Conservation (phyloP, 2,329 filamentous ascomycete genomes). For the Colletotrichum paranaense region DNA sequence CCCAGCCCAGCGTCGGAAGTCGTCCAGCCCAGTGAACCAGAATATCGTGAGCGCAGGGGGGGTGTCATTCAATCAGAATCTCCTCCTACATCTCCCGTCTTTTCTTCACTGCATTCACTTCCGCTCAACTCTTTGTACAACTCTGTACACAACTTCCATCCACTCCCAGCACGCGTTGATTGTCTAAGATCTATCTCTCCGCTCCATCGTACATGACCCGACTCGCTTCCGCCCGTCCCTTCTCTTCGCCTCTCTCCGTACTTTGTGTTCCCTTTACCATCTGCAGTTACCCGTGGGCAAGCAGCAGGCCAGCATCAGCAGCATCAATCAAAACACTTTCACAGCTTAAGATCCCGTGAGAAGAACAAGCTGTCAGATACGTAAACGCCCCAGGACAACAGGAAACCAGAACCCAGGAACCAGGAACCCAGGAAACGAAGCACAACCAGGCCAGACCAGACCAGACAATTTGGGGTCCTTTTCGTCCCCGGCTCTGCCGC, state of each 20-base stretch:
- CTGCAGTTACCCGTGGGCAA: slow-evolving; percentile 13
- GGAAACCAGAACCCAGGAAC: not conserved
- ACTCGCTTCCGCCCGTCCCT: slow-evolving; percentile 14
- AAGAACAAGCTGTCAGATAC: not conserved
- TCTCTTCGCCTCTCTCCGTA: not conserved
- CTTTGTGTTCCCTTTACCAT: slow-evolving; percentile 8
- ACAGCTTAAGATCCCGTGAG: not conserved
- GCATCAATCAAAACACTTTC: not conserved
- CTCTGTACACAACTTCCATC: not conserved
- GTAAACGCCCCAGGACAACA: not conserved
- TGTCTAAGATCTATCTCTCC: slow-evolving; percentile 27
- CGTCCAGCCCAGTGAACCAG: not conserved
- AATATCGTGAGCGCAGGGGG: slow-evolving; percentile 26
- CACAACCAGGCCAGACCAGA: not conserved
- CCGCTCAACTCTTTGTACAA: not conserved
- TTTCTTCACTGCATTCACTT: slow-evolving; percentile 1
- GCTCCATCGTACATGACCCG: slow-evolving; percentile 23
- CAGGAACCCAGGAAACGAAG: not conserved
- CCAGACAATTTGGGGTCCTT: not conserved
- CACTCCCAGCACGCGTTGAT: not conserved
- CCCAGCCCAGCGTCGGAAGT: not conserved
- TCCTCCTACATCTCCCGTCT: slow-evolving; percentile 11
- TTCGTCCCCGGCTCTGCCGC: not conserved
- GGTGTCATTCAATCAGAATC: slow-evolving; percentile 3
- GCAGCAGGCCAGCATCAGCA: not conserved